These are phyloP conservation scores for Luffa acutangula DNA, from an alignment of 306 rosid species.

Conservation along the genomic window DNA sequence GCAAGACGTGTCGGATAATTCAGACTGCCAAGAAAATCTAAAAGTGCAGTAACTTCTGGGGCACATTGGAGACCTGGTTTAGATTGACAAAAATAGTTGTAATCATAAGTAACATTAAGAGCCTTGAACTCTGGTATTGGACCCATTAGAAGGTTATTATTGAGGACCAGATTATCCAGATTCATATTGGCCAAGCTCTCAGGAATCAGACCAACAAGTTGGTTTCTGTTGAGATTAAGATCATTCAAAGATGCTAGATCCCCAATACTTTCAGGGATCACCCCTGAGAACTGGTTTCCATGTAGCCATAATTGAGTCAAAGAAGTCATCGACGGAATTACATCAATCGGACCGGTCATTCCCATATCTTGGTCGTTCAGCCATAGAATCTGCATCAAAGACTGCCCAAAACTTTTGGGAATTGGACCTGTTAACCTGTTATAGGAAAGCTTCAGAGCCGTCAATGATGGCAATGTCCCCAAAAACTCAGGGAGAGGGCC, in stretches of 20 bases:
- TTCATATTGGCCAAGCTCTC: conserved; percentile 40
- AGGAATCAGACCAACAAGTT: conserved; percentile 57
- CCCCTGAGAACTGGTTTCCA: conserved; percentile 62
- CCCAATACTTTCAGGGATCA: conserved; percentile 53
- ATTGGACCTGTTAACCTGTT: conserved; percentile 41
- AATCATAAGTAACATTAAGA: conserved; percentile 29
- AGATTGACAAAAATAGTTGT: conserved; percentile 49
- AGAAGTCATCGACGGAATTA: conserved; percentile 44
- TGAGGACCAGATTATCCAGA: conserved; percentile 48
- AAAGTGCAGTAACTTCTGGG: conserved; percentile 36
- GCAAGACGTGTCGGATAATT: conserved; percentile 49
- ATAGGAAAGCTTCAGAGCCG: conserved; percentile 45
- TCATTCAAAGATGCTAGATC: conserved; percentile 50
- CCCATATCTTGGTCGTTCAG: conserved; percentile 62
- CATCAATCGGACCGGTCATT: conserved; percentile 48
- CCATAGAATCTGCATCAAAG: conserved; percentile 68
- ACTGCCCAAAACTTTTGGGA: conserved; percentile 45
- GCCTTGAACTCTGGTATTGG: conserved; percentile 61
- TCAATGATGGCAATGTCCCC: conserved; percentile 49
- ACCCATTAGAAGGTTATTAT: conserved; percentile 66
- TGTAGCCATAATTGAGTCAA: conserved; percentile 66
- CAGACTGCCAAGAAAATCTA: conserved; percentile 49
- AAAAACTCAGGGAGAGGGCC: conserved; percentile 60
- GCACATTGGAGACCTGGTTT: conserved; percentile 53
- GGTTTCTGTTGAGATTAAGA: conserved; percentile 61